These are phyloP conservation scores for Cokeromyces recurvatus DNA, from an alignment of 371 early-diverging fungal species.

Conservation along the genomic window DNA sequence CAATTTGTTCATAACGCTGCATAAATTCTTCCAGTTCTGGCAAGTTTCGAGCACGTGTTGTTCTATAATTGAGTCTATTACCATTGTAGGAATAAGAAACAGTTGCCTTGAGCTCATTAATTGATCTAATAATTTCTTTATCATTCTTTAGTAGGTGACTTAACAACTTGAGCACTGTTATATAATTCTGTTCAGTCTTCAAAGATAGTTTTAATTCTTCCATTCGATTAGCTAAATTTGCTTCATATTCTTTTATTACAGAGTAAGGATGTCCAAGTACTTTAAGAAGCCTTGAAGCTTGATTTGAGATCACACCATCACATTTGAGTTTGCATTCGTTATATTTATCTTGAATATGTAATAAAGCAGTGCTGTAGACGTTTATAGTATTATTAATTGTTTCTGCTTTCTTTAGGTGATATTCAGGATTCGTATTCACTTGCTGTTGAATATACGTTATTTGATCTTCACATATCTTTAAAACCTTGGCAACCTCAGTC, in stretches of 20 bases:
- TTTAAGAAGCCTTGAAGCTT: slow-evolving; percentile 21
- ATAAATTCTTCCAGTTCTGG: slow-evolving; percentile 34
- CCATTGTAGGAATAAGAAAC: slow-evolving; percentile 16
- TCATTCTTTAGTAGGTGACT: slow-evolving; percentile 25
- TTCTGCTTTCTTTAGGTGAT: slow-evolving; percentile 31
- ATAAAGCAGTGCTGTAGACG: slow-evolving; percentile 28
- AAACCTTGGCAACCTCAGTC: slow-evolving; percentile 16
- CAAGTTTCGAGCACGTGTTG: slow-evolving; percentile 16
- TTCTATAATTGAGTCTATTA: slow-evolving; percentile 2
- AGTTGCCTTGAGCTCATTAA: slow-evolving; percentile 27
- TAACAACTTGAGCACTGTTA: slow-evolving; percentile 23
- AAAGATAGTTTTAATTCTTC: slow-evolving; percentile 20
- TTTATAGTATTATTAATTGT: slow-evolving; percentile 29
- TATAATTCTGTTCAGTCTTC: slow-evolving; percentile 29
- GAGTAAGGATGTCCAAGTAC: slow-evolving; percentile 10
- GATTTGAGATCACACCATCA: slow-evolving; percentile 24
- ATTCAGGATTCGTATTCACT: slow-evolving; percentile 31
- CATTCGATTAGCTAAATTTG: slow-evolving; percentile 19
- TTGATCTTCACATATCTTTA: slow-evolving; percentile 36
- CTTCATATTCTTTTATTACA: slow-evolving; percentile 17
- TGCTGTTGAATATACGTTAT: slow-evolving; percentile 34
- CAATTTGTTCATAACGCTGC: slow-evolving; percentile 28
- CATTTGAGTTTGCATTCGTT: slow-evolving; percentile 25
- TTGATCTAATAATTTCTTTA: slow-evolving; percentile 17
- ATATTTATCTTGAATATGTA: slow-evolving; percentile 24